Conservation (phyloP, 768 basidiomycete genomes). For the Tephrocybe sp. region DNA sequence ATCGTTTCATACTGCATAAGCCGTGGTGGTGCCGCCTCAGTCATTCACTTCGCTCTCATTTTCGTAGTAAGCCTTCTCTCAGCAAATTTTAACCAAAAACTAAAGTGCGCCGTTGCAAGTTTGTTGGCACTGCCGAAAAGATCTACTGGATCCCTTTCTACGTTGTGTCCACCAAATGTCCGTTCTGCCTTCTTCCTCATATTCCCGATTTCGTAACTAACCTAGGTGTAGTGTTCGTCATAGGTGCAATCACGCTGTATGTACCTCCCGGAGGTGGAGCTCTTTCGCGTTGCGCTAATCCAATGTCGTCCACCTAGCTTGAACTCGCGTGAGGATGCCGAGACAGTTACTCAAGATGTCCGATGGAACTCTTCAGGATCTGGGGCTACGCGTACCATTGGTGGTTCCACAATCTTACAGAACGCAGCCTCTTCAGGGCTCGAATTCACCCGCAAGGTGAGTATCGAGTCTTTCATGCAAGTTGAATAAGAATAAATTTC, state of each 20-base stretch:
- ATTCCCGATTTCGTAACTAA: not conserved
- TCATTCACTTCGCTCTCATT: constrained; percentile 15
- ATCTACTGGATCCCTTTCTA: constrained; percentile 21
- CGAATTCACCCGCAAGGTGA: constrained; percentile 14
- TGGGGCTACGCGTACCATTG: constrained; percentile 12
- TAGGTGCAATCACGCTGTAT: constrained; percentile 17
- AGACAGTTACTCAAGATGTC: constrained; percentile 1
- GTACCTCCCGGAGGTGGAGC: not conserved
- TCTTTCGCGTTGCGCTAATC: not conserved
- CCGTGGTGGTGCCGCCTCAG: constrained; percentile 11
- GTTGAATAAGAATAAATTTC: too few relatives aligned
- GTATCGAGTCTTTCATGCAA: not conserved
- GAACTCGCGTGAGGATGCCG: constrained; percentile 9
- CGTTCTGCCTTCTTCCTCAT: not conserved
- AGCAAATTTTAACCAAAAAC: too few relatives aligned
- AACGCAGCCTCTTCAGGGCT: constrained; percentile 5
- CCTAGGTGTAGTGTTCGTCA: constrained; percentile 13
- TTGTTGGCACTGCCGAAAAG: constrained; percentile 9
- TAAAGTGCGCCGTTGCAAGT: constrained; percentile 1
- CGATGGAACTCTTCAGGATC: constrained; percentile 1
- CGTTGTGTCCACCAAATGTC: constrained; percentile 13
- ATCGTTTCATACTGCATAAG: constrained; percentile 13
- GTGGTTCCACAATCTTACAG: constrained; percentile 2
- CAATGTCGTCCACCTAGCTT: not conserved
- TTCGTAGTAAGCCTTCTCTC: constrained; percentile 11